Base-by-base conservation (phyloP, 106 monocot genomes). In the Dendrobium officinale region DNA sequence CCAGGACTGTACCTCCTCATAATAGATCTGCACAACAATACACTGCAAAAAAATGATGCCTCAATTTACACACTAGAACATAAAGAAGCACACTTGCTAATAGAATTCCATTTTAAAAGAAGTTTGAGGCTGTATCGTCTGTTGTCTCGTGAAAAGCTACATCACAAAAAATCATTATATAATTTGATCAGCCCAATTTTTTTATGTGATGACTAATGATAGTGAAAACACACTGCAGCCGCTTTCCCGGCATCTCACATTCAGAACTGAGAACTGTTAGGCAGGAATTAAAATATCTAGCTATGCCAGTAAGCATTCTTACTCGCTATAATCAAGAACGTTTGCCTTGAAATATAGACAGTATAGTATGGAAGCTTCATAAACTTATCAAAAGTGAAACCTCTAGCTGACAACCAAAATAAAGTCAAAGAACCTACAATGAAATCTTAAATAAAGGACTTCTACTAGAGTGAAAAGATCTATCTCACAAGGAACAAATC, bases 1-100 rank as follows among this genome's bases (percentile, higher is more conserved):
- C 70, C 70, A 70, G 70, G 70, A 33, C 70, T 70, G 33, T 70
- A 70, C 33, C 70, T 70, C 70, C 70, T 70, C 70, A 70, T 70
- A 33, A 31, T 70, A 33, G 27, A 70, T 31, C 70, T 70, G 33
- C 10, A 33, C 70, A 70, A 37, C 2, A 33, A 37, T 70, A 70
- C 11, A 70, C 15, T 31, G 33, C 70, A 64, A 64, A 70, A 70
- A 27, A 33, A 22, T 70, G 15, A 0, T 0, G 13, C 70, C 33
- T 37, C 70, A 33, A 70, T 64, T 64, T 70, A 33, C 70, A 33
- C 70, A 31, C 33, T 31, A 70, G 2, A 7, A 70, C 37, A 33
- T 27, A 70, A 31, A 70, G 13, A 70, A 33, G 33, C 29, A 31
- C 3, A 33, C 33, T 70, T 13, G 33, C 15, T 15, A 37, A 70